Base-by-base conservation (phyloP, 305 asterid genomes). In the Fraxinus sp. region DNA sequence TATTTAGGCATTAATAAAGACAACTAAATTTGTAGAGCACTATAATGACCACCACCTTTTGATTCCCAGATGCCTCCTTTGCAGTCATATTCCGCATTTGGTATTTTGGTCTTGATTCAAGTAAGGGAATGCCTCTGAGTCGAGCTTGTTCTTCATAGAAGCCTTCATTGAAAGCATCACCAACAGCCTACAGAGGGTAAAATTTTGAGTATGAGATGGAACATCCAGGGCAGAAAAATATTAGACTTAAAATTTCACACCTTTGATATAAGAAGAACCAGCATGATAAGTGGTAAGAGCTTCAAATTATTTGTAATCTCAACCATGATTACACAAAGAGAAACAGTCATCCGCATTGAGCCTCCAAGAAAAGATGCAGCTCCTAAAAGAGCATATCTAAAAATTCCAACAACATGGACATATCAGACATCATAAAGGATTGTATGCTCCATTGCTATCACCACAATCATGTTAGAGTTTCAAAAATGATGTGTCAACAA, bases 311-410 rank as follows among this genome's bases (percentile, higher is more conserved):
- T 96, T 5, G 99, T 90, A 84, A 96, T 94, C 88, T 96, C 98
- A 46, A 96, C 98, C 98, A 96, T 94, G 80, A 96, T 96, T 70
- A 96, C 99, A 89, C 99, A 96, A 55, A 96, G 97, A 78, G 98
- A 96, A 28, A 96, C 98, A 10, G 99, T 96, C 98, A 96, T 94
- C 86, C 99, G 90, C 99, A 94, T 96, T 24, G 98, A 96, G 78
- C 99, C 99, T 85, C 99, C 99, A 79, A 96, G 98, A 88, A 96
- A 94, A 83, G 99, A 94, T 77, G 98, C 99, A 84, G 98, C 98
- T 39, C 99, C 98, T 76, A 96, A 81, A 83, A 96, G 93, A 82
- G 99, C 99, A 96, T 96, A 96, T 85, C 99, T 95, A 81, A 79
- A 81, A 87, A 76, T 82, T 78, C 78, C 87, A 86, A 76, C 82